These are phyloP conservation scores for Tulasnella sp. DNA, from an alignment of 768 basidiomycete genomes.

Conservation along the genomic window DNA sequence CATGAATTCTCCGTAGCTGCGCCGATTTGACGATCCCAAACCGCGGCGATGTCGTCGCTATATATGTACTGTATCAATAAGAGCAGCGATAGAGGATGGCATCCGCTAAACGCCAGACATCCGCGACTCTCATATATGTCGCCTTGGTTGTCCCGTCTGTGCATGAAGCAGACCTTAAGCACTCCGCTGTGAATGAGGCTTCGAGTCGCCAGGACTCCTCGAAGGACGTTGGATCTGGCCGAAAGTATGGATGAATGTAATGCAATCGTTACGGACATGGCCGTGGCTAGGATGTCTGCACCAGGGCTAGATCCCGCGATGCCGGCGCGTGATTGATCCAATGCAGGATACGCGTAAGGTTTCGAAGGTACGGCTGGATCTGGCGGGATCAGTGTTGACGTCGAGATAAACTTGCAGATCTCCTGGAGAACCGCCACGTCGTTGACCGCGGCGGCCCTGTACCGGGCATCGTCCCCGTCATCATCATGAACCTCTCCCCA, in stretches of 20 bases:
- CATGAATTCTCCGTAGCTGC: slow-evolving; percentile 34
- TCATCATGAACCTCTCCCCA: neutral
- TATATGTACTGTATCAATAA: slow-evolving; percentile 81
- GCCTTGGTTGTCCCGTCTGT: neutral
- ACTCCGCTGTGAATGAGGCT: neutral
- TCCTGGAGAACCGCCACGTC: neutral
- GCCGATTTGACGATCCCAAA: slow-evolving; percentile 72
- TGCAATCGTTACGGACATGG: slow-evolving; percentile 15
- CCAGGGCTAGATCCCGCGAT: slow-evolving; percentile 16
- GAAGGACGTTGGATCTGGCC: slow-evolving; percentile 14
- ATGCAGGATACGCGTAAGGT: neutral
- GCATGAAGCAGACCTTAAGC: neutral
- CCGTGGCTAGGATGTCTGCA: slow-evolving; percentile 20
- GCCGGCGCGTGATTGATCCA: neutral
- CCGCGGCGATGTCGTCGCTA: slow-evolving; percentile 64
- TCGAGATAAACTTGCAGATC: neutral
- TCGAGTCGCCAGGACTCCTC: slow-evolving; percentile 3
- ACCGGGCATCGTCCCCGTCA: neutral
- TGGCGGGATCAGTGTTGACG: too few species aligned
- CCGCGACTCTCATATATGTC: neutral
- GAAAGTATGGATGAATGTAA: slow-evolving; percentile 20
- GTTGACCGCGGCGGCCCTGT: neutral
- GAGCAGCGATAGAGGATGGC: slow-evolving; percentile 55
- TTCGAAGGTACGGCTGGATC: too few species aligned
- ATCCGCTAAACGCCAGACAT: slow-evolving; percentile 38